phyloP scores from a whole-genome alignment of 306 rosid species.

The Dryas octopetala region DNA sequence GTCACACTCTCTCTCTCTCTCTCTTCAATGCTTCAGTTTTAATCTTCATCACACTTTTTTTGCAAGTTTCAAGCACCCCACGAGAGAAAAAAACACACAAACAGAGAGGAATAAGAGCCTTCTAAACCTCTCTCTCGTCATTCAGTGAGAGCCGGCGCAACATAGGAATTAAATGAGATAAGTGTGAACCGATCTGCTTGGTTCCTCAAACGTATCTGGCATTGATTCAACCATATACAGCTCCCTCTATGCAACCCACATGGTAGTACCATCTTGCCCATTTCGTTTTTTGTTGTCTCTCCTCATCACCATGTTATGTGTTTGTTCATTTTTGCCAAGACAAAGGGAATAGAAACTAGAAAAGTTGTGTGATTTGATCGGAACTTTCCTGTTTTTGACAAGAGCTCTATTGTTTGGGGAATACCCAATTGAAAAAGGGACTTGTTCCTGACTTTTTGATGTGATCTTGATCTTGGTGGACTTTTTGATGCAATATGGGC shows the following conservation, averaged over 20 bases:
- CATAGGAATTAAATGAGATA: conserved; percentile 4
- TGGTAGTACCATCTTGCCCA: conserved; percentile 33
- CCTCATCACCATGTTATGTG: conserved; percentile 7
- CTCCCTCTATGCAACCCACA: conserved; percentile 6
- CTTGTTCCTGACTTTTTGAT: conserved; percentile 15
- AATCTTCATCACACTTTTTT: not conserved
- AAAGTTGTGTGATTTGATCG: conserved; percentile 18
- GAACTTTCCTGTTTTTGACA: conserved; percentile 8
- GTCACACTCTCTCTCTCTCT: not conserved
- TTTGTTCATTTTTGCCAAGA: conserved; percentile 14
- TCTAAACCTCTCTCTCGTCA: conserved; percentile 9
- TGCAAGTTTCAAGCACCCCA: conserved; percentile 1
- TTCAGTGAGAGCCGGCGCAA: conserved; percentile 14
- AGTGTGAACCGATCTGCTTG: conserved; percentile 40
- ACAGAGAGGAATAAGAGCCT: not conserved
- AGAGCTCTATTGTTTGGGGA: not conserved
- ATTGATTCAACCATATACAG: conserved; percentile 14
- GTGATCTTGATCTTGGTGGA: conserved; percentile 32
- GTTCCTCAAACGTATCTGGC: conserved; percentile 30
- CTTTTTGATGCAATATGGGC: conserved; percentile 29
- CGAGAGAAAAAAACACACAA: not conserved
- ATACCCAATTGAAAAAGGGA: conserved; percentile 23
- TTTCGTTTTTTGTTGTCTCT: conserved; percentile 9
- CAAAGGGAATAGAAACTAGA: not conserved
- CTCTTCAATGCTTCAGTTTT: conserved; percentile 12